These are phyloP conservation scores for Kwoniella botswanensis DNA, from an alignment of 768 basidiomycete species.

Conservation along the genomic window DNA sequence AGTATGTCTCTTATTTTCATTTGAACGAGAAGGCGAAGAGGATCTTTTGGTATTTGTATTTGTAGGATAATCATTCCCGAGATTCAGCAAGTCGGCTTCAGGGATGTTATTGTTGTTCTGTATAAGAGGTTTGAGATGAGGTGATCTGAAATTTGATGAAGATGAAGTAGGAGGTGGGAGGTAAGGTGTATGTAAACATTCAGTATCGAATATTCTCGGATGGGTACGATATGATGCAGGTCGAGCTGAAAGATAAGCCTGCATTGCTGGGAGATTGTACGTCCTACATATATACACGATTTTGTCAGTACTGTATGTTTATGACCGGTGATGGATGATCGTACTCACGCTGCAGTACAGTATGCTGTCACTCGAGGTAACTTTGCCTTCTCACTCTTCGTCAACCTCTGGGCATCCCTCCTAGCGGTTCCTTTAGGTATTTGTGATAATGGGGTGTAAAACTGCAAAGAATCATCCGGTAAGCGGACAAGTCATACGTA, in stretches of 20 bases:
- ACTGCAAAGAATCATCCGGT: conserved; percentile 60
- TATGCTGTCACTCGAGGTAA: conserved; percentile 96
- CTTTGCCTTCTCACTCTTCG: conserved; percentile 89
- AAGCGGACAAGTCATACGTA: neutral
- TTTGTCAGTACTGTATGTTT: neutral
- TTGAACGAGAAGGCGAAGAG: conserved; percentile 17
- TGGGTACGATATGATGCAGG: conserved; percentile 81
- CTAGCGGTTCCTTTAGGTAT: conserved; percentile 94
- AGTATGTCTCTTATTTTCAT: conserved; percentile 39
- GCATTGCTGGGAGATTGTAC: conserved; percentile 82
- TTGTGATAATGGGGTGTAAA: conserved; percentile 90
- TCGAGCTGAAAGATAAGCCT: conserved; percentile 87
- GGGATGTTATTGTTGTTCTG: conserved; percentile 28
- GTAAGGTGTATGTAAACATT: conserved; percentile 93
- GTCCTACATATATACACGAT: conserved; percentile 64
- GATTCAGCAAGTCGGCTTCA: conserved; percentile 54
- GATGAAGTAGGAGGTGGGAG: conserved; percentile 61
- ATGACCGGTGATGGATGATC: too few species aligned
- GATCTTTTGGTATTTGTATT: conserved; percentile 10
- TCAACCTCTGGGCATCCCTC: conserved; percentile 83
- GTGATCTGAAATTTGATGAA: conserved; percentile 49
- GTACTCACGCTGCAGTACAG: conserved; percentile 80
- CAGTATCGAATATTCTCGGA: conserved; percentile 79
- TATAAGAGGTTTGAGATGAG: conserved; percentile 41
- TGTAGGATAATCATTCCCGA: conserved; percentile 24